Evolutionary conservation across 345 rosid species (phyloP).

Genomic region (Rhodomyrtus tomentosa): DNA sequence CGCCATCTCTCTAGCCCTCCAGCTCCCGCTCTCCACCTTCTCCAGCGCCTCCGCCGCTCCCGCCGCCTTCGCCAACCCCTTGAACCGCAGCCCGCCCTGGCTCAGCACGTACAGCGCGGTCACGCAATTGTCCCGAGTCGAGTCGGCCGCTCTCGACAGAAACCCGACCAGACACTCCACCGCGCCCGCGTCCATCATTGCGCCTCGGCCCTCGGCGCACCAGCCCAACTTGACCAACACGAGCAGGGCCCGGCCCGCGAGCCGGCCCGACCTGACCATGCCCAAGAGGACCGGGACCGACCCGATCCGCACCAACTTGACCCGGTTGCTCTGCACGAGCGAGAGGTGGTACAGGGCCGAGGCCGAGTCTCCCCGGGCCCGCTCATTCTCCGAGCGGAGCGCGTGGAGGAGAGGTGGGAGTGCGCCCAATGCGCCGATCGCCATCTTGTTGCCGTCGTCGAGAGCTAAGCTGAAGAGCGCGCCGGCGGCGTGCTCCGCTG

Average conservation of each 20-base stretch:
- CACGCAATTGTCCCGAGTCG: slow-evolving; percentile 49
- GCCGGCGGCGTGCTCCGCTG: slow-evolving; percentile 74
- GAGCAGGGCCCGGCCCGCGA: slow-evolving; percentile 33
- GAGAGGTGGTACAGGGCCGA: slow-evolving; percentile 78
- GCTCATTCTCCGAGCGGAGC: slow-evolving; percentile 43
- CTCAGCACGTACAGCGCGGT: slow-evolving; percentile 51
- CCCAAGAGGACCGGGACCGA: slow-evolving; percentile 43
- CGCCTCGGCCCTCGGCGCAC: slow-evolving; percentile 42
- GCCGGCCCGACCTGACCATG: slow-evolving; percentile 47
- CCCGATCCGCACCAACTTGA: slow-evolving; percentile 52
- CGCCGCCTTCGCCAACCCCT: slow-evolving; percentile 60
- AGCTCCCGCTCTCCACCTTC: slow-evolving; percentile 40
- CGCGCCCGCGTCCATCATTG: slow-evolving; percentile 71
- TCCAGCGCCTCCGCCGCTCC: slow-evolving; percentile 43
- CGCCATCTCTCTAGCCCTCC: slow-evolving; percentile 36
- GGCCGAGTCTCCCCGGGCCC: slow-evolving; percentile 69
- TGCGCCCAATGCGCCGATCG: slow-evolving; percentile 82
- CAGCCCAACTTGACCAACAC: slow-evolving; percentile 46
- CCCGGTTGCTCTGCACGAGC: slow-evolving; percentile 52
- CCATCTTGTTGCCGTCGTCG: slow-evolving; percentile 70
- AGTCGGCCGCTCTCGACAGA: slow-evolving; percentile 21
- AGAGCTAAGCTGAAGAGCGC: slow-evolving; percentile 72
- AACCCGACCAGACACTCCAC: slow-evolving; percentile 53
- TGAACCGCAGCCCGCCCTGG: slow-evolving; percentile 55
- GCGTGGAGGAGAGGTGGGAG: slow-evolving; percentile 59